phyloP scores from a whole-genome alignment of 2,329 filamentous ascomycete species.

The Bimuria novae-zelandiae region DNA sequence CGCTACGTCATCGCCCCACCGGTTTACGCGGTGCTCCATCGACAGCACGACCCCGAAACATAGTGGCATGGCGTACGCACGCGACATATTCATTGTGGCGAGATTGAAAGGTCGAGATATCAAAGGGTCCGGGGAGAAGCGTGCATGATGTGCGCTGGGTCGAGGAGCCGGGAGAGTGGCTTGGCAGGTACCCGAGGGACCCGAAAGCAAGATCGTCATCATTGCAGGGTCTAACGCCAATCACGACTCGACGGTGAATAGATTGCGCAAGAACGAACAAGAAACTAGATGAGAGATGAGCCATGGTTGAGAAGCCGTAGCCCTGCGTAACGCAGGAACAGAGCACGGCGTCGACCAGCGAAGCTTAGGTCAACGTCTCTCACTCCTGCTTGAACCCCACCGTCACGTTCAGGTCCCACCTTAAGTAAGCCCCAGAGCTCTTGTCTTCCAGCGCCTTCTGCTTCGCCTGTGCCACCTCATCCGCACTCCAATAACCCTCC shows the following conservation, averaged over 20 bases:
- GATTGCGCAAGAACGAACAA: background rate
- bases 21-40: background rate
- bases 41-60: background rate
- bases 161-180: background rate
- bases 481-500: slow-evolving; percentile 30
- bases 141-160: background rate
- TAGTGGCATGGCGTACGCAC: background rate
- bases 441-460: slow-evolving; percentile 25
- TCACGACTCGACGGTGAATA: background rate
- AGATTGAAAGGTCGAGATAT: background rate
- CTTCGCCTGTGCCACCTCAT: slow-evolving; percentile 24
- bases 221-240: background rate
- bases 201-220: background rate
- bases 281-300: background rate
- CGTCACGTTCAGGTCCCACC: slow-evolving; percentile 37
- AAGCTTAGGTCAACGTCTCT: background rate
- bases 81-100: background rate
- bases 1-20: slow-evolving; percentile 4
- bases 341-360: background rate
- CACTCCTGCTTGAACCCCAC: slow-evolving; percentile 25
- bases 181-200: background rate
- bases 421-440: slow-evolving; percentile 32
- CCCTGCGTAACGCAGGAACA: background rate
- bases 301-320: background rate
- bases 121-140: background rate